These are phyloP conservation scores for Thalassiosira profunda DNA, from an alignment of 108 stramenopile species.

Conservation along the genomic window DNA sequence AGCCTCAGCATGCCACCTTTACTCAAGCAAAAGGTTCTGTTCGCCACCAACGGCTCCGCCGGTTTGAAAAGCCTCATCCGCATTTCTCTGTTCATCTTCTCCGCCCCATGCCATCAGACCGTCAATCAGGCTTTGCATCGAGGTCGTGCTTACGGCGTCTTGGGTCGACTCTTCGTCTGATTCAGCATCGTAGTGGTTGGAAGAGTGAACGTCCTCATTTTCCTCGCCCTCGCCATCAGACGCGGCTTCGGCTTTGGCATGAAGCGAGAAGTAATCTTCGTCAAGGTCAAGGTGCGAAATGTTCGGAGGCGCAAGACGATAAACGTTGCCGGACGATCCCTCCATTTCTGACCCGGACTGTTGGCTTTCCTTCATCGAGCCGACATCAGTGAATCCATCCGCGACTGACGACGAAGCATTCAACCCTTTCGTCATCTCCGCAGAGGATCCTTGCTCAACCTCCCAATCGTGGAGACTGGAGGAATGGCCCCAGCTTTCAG, in stretches of 20 bases:
- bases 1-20: too few species aligned
- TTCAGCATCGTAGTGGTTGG: constrained; percentile 21
- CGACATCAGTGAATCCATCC: constrained; percentile 12
- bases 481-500: neutral
- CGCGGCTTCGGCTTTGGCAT: constrained; percentile 12
- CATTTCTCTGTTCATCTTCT: constrained; percentile 59
- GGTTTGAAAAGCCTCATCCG: constrained; percentile 16
- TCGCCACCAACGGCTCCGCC: neutral
- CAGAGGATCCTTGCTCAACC: neutral
- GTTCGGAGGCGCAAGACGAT: constrained; percentile 18
- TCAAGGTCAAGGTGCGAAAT: constrained; percentile 27
- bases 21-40: neutral
- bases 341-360: constrained; percentile 14
- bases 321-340: constrained; percentile 19
- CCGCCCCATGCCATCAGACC: constrained; percentile 90
- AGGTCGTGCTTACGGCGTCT: constrained; percentile 58
- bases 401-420: constrained; percentile 8
- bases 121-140: constrained; percentile 92
- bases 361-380: constrained; percentile 10
- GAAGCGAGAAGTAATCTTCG: constrained; percentile 37
- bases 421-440: neutral
- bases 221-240: constrained; percentile 6
- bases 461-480: neutral
- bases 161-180: neutral
- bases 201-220: too few species aligned